A percentile compares a stretch with the other conserved stretches of the same genome.
Evolutionary conservation across 345 rosid genomes (phyloP).

Genomic region (Mercurialis annua): DNA sequence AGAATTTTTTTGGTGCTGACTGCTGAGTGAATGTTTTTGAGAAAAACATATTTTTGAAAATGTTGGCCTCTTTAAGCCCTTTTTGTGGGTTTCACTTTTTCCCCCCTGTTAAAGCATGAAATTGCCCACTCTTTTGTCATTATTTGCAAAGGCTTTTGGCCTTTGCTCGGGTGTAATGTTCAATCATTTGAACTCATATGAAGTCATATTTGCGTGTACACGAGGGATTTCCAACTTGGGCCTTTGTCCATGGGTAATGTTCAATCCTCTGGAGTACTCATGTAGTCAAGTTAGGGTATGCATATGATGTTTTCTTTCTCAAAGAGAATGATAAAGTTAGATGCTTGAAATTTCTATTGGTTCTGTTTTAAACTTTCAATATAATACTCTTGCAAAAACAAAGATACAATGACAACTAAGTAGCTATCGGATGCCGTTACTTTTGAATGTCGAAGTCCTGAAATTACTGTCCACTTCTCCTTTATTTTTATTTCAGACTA

Average conservation of each 20-base stretch:
- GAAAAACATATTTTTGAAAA: no score
- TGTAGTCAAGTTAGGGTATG: not conserved
- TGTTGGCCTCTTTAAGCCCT: no score
- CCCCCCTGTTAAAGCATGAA: no score
- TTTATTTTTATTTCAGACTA: conserved; percentile 7
- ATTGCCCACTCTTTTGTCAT: no score
- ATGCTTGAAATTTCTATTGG: not conserved
- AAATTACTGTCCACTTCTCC: conserved; percentile 1
- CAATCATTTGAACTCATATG: not conserved
- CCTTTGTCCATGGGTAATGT: no score
- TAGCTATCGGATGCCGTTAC: conserved; percentile 12
- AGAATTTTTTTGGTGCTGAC: no score
- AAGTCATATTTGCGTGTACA: not conserved
- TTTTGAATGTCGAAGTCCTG: conserved; percentile 14
- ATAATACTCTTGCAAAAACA: not conserved
- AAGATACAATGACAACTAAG: not conserved
- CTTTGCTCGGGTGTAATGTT: no score
- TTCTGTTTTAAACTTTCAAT: no score
- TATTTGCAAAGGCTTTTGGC: no score
- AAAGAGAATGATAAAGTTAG: not conserved
- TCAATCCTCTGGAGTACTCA: not conserved
- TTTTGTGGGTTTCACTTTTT: no score
- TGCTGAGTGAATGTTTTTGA: no score
- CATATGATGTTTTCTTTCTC: not conserved
- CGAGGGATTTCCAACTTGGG: no score